A percentile compares a stretch with the other conserved stretches of the same genome.
Evolutionary conservation across 192 early-diverging fungal genomes (phyloP).

Genomic region (Mortierella alpina): DNA sequence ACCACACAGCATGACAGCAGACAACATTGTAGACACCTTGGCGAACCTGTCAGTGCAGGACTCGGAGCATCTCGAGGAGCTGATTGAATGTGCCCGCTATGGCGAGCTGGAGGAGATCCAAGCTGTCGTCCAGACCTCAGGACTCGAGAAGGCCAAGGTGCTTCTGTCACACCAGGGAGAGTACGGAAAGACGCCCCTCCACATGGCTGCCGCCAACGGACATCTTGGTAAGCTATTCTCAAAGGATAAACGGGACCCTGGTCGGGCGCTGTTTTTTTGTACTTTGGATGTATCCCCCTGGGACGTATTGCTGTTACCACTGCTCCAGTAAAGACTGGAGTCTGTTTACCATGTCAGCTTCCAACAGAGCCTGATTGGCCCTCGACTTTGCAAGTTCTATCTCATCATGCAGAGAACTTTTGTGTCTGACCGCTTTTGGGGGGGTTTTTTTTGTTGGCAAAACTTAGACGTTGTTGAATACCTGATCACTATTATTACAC

Average conservation of each 20-base stretch:
- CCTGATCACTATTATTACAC: constrained; percentile 55
- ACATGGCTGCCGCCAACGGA: constrained; percentile 87
- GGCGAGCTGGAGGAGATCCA: constrained; percentile 80
- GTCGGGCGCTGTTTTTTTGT: not conserved
- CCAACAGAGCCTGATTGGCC: not conserved
- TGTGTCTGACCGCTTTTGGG: not conserved
- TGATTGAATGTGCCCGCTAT: constrained; percentile 77
- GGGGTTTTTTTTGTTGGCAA: not conserved
- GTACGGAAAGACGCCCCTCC: constrained; percentile 75
- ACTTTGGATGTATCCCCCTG: not conserved
- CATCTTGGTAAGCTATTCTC: constrained; percentile 62
- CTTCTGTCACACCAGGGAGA: constrained; percentile 58
- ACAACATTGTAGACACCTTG: constrained; percentile 16
- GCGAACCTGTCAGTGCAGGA: constrained; percentile 41
- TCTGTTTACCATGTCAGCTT: not conserved
- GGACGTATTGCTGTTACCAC: no score
- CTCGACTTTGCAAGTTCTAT: not conserved
- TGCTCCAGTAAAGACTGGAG: not conserved
- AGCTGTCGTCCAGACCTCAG: constrained; percentile 49
- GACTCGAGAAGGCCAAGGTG: constrained; percentile 47
- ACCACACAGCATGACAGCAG: constrained; percentile 20
- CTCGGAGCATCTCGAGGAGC: constrained; percentile 59
- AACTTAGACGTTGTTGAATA: constrained; percentile 63
- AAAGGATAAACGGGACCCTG: not conserved
- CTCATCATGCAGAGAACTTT: not conserved